These are phyloP conservation scores for Geranomyces michiganensis DNA, from an alignment of 192 early-diverging fungal genomes.

Conservation along the genomic window DNA sequence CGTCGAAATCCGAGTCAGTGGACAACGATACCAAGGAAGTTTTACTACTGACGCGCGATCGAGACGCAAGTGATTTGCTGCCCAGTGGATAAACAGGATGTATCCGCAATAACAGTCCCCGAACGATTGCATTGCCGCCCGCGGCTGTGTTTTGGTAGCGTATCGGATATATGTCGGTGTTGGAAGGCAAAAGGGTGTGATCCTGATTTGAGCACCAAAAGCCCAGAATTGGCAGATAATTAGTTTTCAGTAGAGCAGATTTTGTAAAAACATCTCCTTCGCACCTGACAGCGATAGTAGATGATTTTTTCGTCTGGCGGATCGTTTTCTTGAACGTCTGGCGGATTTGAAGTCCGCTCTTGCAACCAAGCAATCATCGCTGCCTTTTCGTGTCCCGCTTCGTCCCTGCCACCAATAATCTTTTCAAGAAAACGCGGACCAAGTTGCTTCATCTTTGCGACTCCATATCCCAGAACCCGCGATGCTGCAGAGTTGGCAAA, in stretches of 20 bases:
- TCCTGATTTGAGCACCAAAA: slow-evolving; percentile 13
- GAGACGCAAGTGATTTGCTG: not conserved
- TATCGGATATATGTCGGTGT: not conserved
- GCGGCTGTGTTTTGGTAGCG: not conserved
- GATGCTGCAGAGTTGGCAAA: not conserved
- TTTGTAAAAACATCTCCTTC: not conserved
- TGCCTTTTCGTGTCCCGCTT: not conserved
- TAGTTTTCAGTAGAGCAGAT: not conserved
- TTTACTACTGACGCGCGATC: not conserved
- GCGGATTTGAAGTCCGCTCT: not conserved
- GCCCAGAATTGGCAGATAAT: not conserved
- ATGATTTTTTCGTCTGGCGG: slow-evolving; percentile 2
- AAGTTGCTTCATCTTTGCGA: not conserved
- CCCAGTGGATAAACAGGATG: not conserved
- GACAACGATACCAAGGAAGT: not conserved
- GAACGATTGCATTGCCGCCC: not conserved
- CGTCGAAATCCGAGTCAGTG: slow-evolving; percentile 4
- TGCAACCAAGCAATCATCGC: not conserved
- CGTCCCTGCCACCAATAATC: not conserved
- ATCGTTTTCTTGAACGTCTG: not conserved
- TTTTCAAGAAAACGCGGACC: not conserved
- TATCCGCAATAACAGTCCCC: slow-evolving; percentile 3
- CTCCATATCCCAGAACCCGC: slow-evolving; percentile 1
- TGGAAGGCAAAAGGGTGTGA: not conserved
- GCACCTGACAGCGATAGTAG: not conserved